Conservation (phyloP, 2,329 filamentous ascomycete genomes). For the Scopulariopsis brevicaulis region DNA sequence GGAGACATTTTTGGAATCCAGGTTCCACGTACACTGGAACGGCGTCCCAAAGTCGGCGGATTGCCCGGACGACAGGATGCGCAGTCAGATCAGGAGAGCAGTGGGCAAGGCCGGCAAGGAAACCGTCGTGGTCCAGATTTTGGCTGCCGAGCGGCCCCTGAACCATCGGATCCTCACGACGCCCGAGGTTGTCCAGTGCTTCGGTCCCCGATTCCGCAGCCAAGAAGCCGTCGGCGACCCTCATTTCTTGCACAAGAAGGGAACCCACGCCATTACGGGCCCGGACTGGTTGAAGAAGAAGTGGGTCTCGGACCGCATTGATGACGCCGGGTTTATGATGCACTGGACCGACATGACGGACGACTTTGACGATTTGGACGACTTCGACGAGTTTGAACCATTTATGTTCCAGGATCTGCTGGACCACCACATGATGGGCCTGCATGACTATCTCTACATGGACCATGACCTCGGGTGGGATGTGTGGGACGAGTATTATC, state of each 20-base stretch:
- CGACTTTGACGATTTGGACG: not conserved
- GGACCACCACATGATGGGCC: not conserved
- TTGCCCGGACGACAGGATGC: constrained; percentile 1
- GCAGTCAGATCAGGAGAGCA: not conserved
- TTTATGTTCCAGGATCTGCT: not conserved
- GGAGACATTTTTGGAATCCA: constrained; percentile 1
- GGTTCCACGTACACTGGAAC: constrained; percentile 2
- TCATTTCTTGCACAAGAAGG: constrained; percentile 2
- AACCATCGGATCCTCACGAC: not conserved
- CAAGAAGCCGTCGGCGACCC: constrained; percentile 1
- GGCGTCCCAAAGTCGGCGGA: not conserved
- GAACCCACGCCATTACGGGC: constrained; percentile 2
- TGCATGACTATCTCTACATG: not conserved
- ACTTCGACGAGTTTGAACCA: not conserved
- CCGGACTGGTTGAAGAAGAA: constrained; percentile 3
- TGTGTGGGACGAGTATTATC: not conserved
- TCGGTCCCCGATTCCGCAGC: constrained; percentile 2
- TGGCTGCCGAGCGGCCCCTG: not conserved
- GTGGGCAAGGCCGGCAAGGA: not conserved
- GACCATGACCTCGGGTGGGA: not conserved
- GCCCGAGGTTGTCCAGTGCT: not conserved
- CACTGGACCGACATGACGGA: not conserved
- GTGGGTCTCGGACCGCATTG: constrained; percentile 2
- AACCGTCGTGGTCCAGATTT: constrained; percentile 1
- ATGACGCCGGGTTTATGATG: not conserved